phyloP scores from a whole-genome alignment of 1,139 yeast species.

The Kodamaea alishanica region DNA sequence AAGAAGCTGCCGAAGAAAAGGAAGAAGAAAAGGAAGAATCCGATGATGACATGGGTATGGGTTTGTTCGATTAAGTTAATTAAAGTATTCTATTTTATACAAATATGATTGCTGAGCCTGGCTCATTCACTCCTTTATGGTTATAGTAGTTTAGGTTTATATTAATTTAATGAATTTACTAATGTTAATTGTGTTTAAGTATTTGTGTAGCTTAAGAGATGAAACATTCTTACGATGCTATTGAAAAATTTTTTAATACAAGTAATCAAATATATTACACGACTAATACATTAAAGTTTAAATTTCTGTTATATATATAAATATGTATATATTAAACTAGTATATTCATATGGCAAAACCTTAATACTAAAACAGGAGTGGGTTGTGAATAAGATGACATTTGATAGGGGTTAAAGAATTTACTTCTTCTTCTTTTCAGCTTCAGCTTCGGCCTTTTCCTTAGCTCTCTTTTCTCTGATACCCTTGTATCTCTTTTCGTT shows the following conservation, averaged over 20 bases:
- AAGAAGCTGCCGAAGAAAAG: constrained; percentile 46
- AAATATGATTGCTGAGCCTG: background rate
- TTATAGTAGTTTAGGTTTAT: background rate
- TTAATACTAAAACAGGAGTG: constrained; percentile 9
- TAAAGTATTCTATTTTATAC: constrained; percentile 1
- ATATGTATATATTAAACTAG: constrained; percentile 8
- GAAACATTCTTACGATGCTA: too few species aligned
- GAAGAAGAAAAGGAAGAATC: constrained; percentile 49
- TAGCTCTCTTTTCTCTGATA: constrained; percentile 96
- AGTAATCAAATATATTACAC: background rate
- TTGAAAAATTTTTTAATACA: too few species aligned
- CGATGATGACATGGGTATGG: constrained; percentile 85
- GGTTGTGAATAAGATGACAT: constrained; percentile 1
- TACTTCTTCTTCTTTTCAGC: constrained; percentile 95
- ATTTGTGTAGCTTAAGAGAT: too few species aligned
- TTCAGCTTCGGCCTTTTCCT: constrained; percentile 97
- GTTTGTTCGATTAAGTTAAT: constrained; percentile 53
- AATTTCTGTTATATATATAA: background rate
- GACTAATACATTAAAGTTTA: background rate
- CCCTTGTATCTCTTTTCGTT: constrained; percentile 92
- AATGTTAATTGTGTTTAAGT: background rate
- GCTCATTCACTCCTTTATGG: background rate
- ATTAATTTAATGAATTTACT: constrained; percentile 7
- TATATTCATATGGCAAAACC: constrained; percentile 7
- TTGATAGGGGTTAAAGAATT: constrained; percentile 19